These are phyloP conservation scores for Plenodomus tracheiphilus DNA, from an alignment of 2,329 filamentous ascomycete species.

Conservation along the genomic window DNA sequence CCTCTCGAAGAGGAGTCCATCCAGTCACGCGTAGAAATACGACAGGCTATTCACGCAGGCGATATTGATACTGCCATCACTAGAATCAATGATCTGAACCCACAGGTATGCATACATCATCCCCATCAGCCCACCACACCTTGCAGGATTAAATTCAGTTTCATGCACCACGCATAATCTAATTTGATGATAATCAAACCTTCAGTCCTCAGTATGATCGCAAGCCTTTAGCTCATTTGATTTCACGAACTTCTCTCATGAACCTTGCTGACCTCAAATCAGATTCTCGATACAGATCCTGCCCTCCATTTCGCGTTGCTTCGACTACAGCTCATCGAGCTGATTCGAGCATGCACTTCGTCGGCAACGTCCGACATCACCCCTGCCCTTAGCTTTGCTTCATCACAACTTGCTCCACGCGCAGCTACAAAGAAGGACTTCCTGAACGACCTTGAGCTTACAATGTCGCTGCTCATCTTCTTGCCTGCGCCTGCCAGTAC, in stretches of 20 bases:
- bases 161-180: constrained; percentile 99
- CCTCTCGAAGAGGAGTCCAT: constrained; percentile 75
- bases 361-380: constrained; percentile 71
- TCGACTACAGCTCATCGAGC: constrained; percentile 87
- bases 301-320: constrained; percentile 87
- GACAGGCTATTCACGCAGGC: constrained; percentile 81
- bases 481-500: constrained; percentile 64
- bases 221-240: constrained; percentile 15
- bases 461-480: constrained; percentile 91
- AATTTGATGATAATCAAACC: constrained; percentile 86
- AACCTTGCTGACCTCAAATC: constrained; percentile 27
- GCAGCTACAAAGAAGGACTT: constrained; percentile 82
- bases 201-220: constrained; percentile 86
- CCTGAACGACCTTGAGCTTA: constrained; percentile 83
- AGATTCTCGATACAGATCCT: constrained; percentile 87
- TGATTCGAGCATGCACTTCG: constrained; percentile 77
- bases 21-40: constrained; percentile 77
- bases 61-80: constrained; percentile 85
- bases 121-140: constrained; percentile 3
- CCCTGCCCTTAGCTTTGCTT: constrained; percentile 84
- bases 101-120: constrained; percentile 71
- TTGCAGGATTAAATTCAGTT: constrained; percentile 92
- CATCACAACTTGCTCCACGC: constrained; percentile 80
- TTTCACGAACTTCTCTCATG: constrained; percentile 7
- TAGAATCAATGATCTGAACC: constrained; percentile 84